Conservation (phyloP, 306 rosid species). For the Mimosa bimucronata region DNA sequence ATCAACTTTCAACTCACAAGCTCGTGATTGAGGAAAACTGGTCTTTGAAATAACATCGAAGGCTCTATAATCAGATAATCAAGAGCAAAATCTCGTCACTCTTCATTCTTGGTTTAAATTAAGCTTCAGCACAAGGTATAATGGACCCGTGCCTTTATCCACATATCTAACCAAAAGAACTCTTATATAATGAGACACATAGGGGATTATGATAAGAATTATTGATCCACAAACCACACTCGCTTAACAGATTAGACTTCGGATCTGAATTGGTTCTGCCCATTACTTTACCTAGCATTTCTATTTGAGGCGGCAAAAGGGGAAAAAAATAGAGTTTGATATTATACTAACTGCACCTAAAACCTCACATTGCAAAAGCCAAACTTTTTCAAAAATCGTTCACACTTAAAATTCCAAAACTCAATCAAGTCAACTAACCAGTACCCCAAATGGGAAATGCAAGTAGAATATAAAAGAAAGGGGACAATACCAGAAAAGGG, state of each 20-base stretch:
- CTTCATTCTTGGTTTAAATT: not conserved
- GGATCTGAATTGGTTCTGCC: not conserved
- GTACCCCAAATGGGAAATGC: not conserved
- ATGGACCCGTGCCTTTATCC: not conserved
- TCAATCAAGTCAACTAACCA: not conserved
- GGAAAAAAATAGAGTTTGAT: not conserved
- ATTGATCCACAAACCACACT: not conserved
- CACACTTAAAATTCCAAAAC: not conserved
- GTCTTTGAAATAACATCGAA: not conserved
- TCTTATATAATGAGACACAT: not conserved
- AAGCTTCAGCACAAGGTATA: not conserved
- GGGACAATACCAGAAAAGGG: conserved; percentile 70
- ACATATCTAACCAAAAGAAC: not conserved
- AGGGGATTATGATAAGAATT: not conserved
- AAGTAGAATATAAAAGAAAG: not conserved
- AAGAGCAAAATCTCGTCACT: not conserved
- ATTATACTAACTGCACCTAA: not conserved
- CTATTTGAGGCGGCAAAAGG: not conserved
- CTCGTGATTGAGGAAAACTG: not conserved
- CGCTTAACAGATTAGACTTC: not conserved
- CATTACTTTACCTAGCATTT: not conserved
- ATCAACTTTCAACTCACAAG: not conserved
- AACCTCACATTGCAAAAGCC: not conserved
- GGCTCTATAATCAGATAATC: not conserved
- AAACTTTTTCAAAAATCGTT: not conserved